A percentile compares a stretch with the other conserved stretches of the same genome.
Evolutionary conservation across 1,284 basidiomycete genomes (phyloP).

Genomic region (Afroboletus lepidellus): DNA sequence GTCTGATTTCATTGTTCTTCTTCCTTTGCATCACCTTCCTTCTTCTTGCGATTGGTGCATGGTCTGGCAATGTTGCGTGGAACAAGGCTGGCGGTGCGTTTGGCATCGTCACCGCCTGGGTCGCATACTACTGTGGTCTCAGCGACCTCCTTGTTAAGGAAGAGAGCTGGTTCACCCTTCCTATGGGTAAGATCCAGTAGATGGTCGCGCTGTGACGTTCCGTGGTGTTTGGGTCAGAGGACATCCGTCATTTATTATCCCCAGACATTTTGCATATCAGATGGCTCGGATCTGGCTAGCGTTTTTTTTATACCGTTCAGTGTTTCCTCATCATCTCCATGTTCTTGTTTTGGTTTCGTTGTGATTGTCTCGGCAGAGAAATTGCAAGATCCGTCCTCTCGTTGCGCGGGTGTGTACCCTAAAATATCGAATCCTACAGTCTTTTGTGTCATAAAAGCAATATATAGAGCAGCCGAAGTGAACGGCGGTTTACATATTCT

Average conservation of each 20-base stretch:
- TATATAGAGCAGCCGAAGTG: neutral
- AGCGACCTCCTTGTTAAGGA: slow-evolving; percentile 59
- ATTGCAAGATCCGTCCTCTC: neutral
- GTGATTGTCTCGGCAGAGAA: neutral
- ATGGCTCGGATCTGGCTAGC: too few species aligned
- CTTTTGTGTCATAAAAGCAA: neutral
- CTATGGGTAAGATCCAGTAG: slow-evolving; percentile 42
- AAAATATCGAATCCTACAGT: neutral
- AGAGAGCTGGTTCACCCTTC: slow-evolving; percentile 49
- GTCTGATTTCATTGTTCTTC: slow-evolving; percentile 69
- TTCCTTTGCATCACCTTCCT: slow-evolving; percentile 68
- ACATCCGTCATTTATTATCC: slow-evolving; percentile 5
- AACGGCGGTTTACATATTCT: neutral
- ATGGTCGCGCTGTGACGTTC: neutral
- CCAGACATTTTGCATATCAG: slow-evolving; percentile 8
- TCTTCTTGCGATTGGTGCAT: slow-evolving; percentile 51
- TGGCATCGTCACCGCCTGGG: slow-evolving; percentile 64
- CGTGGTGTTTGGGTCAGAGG: slow-evolving; percentile 2
- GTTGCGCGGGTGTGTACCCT: neutral
- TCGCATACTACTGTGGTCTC: slow-evolving; percentile 70
- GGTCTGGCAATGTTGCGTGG: slow-evolving; percentile 26
- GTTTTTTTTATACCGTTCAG: neutral
- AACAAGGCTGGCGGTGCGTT: slow-evolving; percentile 65
- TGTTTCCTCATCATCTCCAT: neutral
- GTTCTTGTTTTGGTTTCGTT: slow-evolving; percentile 6